A percentile compares a stretch with the other conserved stretches of the same genome.
phyloP scores from a whole-genome alignment of 2,329 filamentous ascomycete species.

The Pleoardoris graminearum region DNA sequence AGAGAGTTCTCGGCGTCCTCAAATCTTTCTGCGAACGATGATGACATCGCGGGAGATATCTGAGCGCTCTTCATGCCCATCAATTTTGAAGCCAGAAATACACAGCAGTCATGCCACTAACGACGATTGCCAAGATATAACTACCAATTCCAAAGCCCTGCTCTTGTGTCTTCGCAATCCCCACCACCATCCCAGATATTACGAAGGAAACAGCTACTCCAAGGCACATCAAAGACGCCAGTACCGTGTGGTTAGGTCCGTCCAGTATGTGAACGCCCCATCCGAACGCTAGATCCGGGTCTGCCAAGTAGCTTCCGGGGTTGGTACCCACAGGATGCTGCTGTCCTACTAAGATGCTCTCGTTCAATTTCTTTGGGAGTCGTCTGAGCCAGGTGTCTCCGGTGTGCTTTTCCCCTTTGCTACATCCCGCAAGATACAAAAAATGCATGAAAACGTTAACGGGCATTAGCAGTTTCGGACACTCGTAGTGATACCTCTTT shows the following conservation, averaged over 20 bases:
- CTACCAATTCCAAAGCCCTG: constrained; percentile 12
- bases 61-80: no score
- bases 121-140: constrained; percentile 9
- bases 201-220: constrained; percentile 11
- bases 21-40: no score
- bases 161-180: constrained; percentile 14
- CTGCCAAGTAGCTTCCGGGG: not conserved
- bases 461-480: constrained; percentile 11
- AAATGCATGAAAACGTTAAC: constrained; percentile 17
- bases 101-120: no score
- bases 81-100: constrained; percentile 9
- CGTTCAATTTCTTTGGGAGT: constrained; percentile 13
- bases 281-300: constrained; percentile 9
- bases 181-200: constrained; percentile 9
- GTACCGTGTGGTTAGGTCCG: constrained; percentile 13
- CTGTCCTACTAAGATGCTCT: no score
- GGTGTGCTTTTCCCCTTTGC: constrained; percentile 8
- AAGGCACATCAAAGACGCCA: constrained; percentile 1
- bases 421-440: constrained; percentile 14
- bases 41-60: no score
- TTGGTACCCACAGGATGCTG: constrained; percentile 3
- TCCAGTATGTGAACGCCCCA: constrained; percentile 14
- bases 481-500: constrained; percentile 13
- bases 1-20: no score
- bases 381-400: constrained; percentile 9